Conservation (phyloP, 2,329 filamentous ascomycete genomes). For the Hypoxylon sp. region DNA sequence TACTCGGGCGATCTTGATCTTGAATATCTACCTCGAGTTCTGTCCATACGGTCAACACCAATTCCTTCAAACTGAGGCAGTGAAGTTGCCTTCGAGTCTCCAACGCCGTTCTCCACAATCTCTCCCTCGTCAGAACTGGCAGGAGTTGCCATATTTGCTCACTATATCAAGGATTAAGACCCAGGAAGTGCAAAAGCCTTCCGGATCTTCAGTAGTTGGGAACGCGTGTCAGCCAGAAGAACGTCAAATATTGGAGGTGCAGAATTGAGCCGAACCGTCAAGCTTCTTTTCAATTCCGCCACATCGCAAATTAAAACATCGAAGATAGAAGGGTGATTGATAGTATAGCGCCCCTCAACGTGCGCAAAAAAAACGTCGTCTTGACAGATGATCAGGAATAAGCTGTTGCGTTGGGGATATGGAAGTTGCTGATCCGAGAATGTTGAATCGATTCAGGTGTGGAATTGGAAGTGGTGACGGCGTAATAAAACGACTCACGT, state of each 20-base stretch:
- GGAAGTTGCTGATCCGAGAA: slow-evolving; percentile 26
- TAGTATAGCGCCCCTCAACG: slow-evolving; percentile 1
- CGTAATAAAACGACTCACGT: slow-evolving; percentile 41
- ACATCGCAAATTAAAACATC: slow-evolving; percentile 45
- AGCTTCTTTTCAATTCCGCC: slow-evolving; percentile 49
- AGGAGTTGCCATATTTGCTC: slow-evolving; percentile 53
- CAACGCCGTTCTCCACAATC: slow-evolving; percentile 79
- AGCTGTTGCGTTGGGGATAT: slow-evolving; percentile 10
- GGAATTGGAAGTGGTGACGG: slow-evolving; percentile 26
- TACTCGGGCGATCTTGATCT: slow-evolving; percentile 67
- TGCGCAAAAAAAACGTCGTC: slow-evolving; percentile 7
- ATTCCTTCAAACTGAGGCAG: slow-evolving; percentile 79
- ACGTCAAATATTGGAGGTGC: slow-evolving; percentile 44
- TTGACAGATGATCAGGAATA: slow-evolving; percentile 10
- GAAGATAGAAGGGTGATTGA: slow-evolving; percentile 9
- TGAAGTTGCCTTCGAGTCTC: slow-evolving; percentile 86
- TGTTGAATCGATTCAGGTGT: slow-evolving; percentile 34
- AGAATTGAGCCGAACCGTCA: slow-evolving; percentile 55
- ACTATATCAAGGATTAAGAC: slow-evolving; percentile 46
- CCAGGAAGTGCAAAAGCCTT: slow-evolving; percentile 42
- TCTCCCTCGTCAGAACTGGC: slow-evolving; percentile 87
- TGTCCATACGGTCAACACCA: slow-evolving; percentile 93
- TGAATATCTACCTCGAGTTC: slow-evolving; percentile 74
- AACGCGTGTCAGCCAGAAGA: slow-evolving; percentile 49
- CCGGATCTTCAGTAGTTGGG: slow-evolving; percentile 45